Conservation (phyloP, 805 yeast species). For the Yarrowia keelungensis region DNA sequence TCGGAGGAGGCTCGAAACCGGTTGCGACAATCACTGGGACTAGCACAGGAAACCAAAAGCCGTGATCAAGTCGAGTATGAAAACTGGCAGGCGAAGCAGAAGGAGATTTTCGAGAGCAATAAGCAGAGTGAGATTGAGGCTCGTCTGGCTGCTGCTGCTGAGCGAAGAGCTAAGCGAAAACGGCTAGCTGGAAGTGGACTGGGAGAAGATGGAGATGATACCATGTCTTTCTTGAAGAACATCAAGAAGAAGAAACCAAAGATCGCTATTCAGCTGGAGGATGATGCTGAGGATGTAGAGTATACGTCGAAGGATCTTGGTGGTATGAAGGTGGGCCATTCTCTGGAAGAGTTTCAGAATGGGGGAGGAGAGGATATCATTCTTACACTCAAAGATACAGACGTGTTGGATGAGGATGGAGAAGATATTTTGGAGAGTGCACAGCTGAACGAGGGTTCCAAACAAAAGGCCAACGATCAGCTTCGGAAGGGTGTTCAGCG, state of each 20-base stretch:
- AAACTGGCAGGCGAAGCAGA: constrained; percentile 47
- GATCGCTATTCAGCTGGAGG: constrained; percentile 40
- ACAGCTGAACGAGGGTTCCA: constrained; percentile 50
- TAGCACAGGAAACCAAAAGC: constrained; percentile 54
- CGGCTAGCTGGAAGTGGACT: constrained; percentile 45
- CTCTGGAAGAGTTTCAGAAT: constrained; percentile 51
- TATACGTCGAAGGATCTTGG: constrained; percentile 49
- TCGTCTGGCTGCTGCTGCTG: constrained; percentile 22
- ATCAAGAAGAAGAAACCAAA: constrained; percentile 46
- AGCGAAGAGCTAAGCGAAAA: constrained; percentile 33
- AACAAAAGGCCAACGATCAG: constrained; percentile 45
- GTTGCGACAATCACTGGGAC: constrained; percentile 59
- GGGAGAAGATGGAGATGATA: constrained; percentile 47
- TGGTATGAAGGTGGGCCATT: constrained; percentile 57
- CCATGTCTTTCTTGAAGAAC: constrained; percentile 55
- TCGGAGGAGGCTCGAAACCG: constrained; percentile 64
- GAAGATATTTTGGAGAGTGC: constrained; percentile 55
- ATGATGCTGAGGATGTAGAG: constrained; percentile 43
- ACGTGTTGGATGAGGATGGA: constrained; percentile 48
- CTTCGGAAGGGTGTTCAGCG: constrained; percentile 47
- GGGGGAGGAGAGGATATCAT: constrained; percentile 55
- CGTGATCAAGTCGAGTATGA: constrained; percentile 52
- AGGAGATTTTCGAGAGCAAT: constrained; percentile 7
- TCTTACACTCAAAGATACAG: constrained; percentile 63
- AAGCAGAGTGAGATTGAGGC: constrained; percentile 23